phyloP scores from a whole-genome alignment of 495 filamentous ascomycete genomes.

The Xylaria longipes region DNA sequence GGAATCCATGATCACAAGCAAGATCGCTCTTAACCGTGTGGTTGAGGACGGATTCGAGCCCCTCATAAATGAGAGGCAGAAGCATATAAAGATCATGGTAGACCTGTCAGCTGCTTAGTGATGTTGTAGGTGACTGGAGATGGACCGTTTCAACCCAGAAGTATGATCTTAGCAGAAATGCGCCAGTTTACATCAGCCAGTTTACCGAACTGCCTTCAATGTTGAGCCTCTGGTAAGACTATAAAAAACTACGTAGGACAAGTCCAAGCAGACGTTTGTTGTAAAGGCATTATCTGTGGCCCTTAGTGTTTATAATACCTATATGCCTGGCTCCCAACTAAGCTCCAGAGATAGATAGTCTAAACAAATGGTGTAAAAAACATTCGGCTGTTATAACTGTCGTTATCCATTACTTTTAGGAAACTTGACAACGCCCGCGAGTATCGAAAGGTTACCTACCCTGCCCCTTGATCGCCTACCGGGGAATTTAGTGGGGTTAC shows the following conservation, averaged over 20 bases:
- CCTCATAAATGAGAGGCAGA: slow-evolving; percentile 62
- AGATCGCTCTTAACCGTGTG: slow-evolving; percentile 59
- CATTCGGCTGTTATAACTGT: background rate
- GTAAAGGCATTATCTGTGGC: background rate
- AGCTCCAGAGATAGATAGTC: background rate
- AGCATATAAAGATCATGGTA: slow-evolving; percentile 65
- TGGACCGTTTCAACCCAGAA: no score
- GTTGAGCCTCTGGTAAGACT: background rate
- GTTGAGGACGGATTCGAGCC: slow-evolving; percentile 64
- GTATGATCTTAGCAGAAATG: background rate
- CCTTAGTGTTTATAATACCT: background rate
- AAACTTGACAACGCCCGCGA: background rate
- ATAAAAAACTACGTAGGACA: background rate
- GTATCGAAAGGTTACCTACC: no score
- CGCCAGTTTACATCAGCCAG: background rate
- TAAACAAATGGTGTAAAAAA: background rate
- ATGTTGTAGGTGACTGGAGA: background rate
- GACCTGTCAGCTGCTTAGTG: slow-evolving; percentile 30
- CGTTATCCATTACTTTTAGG: background rate
- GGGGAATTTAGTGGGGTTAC: background rate
- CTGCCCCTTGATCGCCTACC: no score
- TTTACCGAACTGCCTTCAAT: background rate
- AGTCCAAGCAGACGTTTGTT: background rate
- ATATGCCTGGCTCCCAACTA: background rate
- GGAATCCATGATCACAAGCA: slow-evolving; percentile 65